phyloP scores from a whole-genome alignment of 805 yeast genomes.

The Cyberlindnera mississippiensis region DNA sequence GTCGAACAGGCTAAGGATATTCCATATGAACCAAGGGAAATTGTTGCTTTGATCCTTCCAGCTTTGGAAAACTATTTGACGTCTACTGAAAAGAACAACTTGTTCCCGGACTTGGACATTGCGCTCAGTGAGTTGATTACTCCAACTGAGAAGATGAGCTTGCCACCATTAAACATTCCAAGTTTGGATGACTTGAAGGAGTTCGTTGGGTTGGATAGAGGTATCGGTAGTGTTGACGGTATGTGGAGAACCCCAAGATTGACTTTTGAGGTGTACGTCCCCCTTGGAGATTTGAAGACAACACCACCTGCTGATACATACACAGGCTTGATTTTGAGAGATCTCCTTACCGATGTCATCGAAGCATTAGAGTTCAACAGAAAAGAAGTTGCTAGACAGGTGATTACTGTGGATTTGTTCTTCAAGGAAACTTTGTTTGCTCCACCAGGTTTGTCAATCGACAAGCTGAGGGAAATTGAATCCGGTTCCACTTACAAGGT shows the following conservation, averaged over 20 bases:
- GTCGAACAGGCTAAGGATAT: slow-evolving; percentile 19
- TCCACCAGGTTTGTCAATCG: slow-evolving; percentile 73
- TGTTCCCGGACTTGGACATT: slow-evolving; percentile 35
- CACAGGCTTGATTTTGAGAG: slow-evolving; percentile 64
- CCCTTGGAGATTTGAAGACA: slow-evolving; percentile 57
- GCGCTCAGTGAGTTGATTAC: slow-evolving; percentile 15
- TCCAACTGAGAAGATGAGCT: slow-evolving; percentile 18
- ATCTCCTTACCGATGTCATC: slow-evolving; percentile 68
- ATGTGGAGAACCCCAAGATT: slow-evolving; percentile 66
- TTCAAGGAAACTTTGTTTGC: slow-evolving; percentile 66
- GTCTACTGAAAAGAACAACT: slow-evolving; percentile 2
- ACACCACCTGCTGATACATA: slow-evolving; percentile 51
- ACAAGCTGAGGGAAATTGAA: slow-evolving; percentile 48
- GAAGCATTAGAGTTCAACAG: slow-evolving; percentile 86
- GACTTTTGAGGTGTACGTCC: slow-evolving; percentile 56
- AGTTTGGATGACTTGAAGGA: slow-evolving; percentile 32
- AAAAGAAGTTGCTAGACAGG: slow-evolving; percentile 78
- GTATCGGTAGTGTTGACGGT: slow-evolving; percentile 53
- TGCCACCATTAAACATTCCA: slow-evolving; percentile 32
- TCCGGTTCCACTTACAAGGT: slow-evolving; percentile 74
- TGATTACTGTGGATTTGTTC: slow-evolving; percentile 67
- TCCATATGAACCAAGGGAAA: slow-evolving; percentile 49
- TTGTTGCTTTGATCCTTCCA: slow-evolving; percentile 49
- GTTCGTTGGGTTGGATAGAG: slow-evolving; percentile 31
- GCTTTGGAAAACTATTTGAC: slow-evolving; percentile 35